A percentile compares a stretch with the other conserved stretches of the same genome.
Evolutionary conservation across 2,329 filamentous ascomycete genomes (phyloP).

Genomic region (Xylariales sp.): DNA sequence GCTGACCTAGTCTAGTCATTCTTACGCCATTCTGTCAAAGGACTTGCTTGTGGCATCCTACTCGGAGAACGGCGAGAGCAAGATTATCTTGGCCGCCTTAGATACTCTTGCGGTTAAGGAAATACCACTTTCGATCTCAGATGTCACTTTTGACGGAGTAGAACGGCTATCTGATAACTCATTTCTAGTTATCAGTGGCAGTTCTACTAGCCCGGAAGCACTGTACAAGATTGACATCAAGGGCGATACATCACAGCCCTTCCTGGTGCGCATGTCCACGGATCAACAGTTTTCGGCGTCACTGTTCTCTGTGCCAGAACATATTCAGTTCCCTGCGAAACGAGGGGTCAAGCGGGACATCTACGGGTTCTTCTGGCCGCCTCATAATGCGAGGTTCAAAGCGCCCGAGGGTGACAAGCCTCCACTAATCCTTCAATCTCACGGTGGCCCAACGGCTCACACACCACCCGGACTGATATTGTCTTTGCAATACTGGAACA

Average conservation of each 20-base stretch:
- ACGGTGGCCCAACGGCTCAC: conserved; percentile 47
- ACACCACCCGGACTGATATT: conserved; percentile 38
- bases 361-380: conserved; percentile 45
- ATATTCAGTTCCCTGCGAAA: conserved; percentile 23
- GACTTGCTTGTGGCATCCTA: conserved; percentile 30
- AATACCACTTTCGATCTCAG: conserved; percentile 24
- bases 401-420: conserved; percentile 34
- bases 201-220: conserved; percentile 23
- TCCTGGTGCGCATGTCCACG: conserved; percentile 29
- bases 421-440: conserved; percentile 44
- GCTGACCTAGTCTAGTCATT: conserved; percentile 25
- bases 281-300: conserved; percentile 24
- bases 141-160: conserved; percentile 31
- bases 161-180: conserved; percentile 28
- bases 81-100: conserved; percentile 35
- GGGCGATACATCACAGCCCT: conserved; percentile 15
- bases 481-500: conserved; percentile 47
- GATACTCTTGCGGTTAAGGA: conserved; percentile 23
- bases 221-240: conserved; percentile 32
- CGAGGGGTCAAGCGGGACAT: conserved; percentile 26
- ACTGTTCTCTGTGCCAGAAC: conserved; percentile 34
- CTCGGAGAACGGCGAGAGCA: conserved; percentile 27
- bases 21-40: conserved; percentile 33
- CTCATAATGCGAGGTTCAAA: conserved; percentile 39
- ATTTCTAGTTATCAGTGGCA: conserved; percentile 34